Evolutionary conservation across 208 protist species (phyloP).

Genomic region (Trypanosoma vivax): DNA sequence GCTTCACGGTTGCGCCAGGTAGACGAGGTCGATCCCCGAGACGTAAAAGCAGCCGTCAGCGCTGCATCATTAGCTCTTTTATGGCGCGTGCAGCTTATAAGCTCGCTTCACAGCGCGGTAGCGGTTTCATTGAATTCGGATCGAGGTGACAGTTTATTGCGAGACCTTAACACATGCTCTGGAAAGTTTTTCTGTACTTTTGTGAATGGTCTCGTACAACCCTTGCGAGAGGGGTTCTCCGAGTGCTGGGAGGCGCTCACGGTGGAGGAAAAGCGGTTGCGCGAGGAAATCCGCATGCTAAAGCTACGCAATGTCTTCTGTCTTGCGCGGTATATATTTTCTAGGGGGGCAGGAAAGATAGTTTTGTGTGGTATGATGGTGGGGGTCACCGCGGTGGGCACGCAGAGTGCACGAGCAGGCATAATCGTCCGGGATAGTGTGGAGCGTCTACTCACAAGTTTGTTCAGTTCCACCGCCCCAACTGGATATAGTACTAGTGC

Average conservation of each 20-base stretch:
- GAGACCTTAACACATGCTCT: conserved; percentile 31
- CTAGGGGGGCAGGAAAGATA: conserved; percentile 27
- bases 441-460: not conserved
- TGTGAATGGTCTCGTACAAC: conserved; percentile 6
- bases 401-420: conserved; percentile 31
- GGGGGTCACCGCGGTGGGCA: conserved; percentile 31
- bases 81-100: conserved; percentile 47
- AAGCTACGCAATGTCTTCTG: conserved; percentile 30
- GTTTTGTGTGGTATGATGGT: conserved; percentile 33
- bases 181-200: conserved; percentile 28
- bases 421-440: conserved; percentile 29
- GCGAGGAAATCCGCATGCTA: conserved; percentile 22
- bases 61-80: conserved; percentile 41
- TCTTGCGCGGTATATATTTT: conserved; percentile 54
- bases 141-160: conserved; percentile 38
- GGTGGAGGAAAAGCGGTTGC: conserved; percentile 22
- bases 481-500: not conserved
- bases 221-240: not conserved
- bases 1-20: not conserved
- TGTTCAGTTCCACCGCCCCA: conserved; percentile 13
- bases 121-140: conserved; percentile 32
- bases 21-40: not conserved
- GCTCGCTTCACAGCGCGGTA: conserved; percentile 40
- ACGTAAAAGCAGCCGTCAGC: not conserved
- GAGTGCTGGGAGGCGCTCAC: conserved; percentile 41